Conservation (phyloP, 495 filamentous ascomycete genomes). For the Corynascus novoguineensis region DNA sequence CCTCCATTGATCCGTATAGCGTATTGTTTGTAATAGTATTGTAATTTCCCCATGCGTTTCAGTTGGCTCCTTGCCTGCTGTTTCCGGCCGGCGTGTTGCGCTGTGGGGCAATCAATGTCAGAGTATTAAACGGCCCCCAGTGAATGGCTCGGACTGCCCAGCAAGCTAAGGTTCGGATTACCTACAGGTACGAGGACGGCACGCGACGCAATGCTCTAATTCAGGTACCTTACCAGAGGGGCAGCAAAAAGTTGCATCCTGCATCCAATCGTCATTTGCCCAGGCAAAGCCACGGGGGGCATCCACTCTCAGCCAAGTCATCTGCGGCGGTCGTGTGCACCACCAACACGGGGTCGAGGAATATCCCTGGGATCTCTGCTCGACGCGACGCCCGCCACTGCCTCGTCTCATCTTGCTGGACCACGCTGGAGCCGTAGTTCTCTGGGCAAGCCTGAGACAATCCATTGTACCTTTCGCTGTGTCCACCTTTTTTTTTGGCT, state of each 20-base stretch:
- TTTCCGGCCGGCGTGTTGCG: slow-evolving; percentile 2
- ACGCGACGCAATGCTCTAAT: too few species aligned
- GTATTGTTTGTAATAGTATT: not conserved
- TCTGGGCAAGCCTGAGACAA: not conserved
- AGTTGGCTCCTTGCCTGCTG: slow-evolving; percentile 5
- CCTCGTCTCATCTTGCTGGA: slow-evolving; percentile 2
- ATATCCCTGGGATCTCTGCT: not conserved
- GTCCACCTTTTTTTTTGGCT: not conserved
- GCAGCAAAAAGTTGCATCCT: not conserved
- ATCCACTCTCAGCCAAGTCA: not conserved
- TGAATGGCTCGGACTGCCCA: not conserved
- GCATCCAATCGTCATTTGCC: slow-evolving; percentile 7
- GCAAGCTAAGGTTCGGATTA: too few species aligned
- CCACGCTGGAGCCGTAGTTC: not conserved
- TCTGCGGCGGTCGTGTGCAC: not conserved
- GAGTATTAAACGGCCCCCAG: not conserved
- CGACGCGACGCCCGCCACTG: slow-evolving; percentile 3
- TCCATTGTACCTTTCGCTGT: not conserved
- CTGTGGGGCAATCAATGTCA: not conserved
- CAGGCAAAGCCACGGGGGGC: slow-evolving; percentile 3
- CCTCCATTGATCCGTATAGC: too few species aligned
- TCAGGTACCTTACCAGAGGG: too few species aligned
- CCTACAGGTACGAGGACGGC: too few species aligned
- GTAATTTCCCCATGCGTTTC: too few species aligned
- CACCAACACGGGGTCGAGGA: not conserved